These are phyloP conservation scores for Trichoderma semiorbis DNA, from an alignment of 2,329 filamentous ascomycete species.

Conservation along the genomic window DNA sequence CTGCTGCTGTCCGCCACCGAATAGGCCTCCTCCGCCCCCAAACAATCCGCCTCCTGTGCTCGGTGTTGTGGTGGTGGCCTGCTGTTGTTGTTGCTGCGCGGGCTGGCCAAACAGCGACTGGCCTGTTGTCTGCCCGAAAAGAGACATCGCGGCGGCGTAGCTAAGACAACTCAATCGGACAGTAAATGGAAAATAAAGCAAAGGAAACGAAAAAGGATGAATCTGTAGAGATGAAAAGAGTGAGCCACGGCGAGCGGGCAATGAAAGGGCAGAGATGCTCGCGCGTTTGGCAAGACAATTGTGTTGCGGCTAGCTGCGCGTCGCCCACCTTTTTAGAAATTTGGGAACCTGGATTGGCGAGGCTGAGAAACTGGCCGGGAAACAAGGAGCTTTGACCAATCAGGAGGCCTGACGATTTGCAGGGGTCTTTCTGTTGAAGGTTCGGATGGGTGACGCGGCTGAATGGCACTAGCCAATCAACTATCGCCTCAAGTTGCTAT, in stretches of 20 bases:
- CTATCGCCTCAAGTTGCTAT: not conserved
- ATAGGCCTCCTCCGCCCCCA: slow-evolving; percentile 19
- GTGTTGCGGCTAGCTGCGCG: slow-evolving; percentile 22
- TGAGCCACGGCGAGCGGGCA: slow-evolving; percentile 8
- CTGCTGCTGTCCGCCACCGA: slow-evolving; percentile 21
- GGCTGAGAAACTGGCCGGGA: slow-evolving; percentile 27
- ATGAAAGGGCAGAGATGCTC: slow-evolving; percentile 13
- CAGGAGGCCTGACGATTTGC: slow-evolving; percentile 22
- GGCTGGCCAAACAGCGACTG: slow-evolving; percentile 22
- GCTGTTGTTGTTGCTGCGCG: slow-evolving; percentile 21
- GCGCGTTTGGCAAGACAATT: slow-evolving; percentile 18
- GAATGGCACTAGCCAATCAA: not conserved
- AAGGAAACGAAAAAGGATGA: slow-evolving; percentile 1
- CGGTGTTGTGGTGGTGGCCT: slow-evolving; percentile 18
- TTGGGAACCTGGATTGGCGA: slow-evolving; percentile 27
- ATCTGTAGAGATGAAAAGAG: slow-evolving; percentile 19
- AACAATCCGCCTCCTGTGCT: slow-evolving; percentile 22
- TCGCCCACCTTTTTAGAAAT: slow-evolving; percentile 30
- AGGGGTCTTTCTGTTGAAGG: too few species aligned
- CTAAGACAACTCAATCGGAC: not conserved
- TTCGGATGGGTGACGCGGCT: slow-evolving; percentile 5
- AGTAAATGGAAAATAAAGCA: not conserved
- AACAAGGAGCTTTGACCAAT: slow-evolving; percentile 34
- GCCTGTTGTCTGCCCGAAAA: slow-evolving; percentile 34
- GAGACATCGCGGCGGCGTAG: slow-evolving; percentile 29